phyloP scores from a whole-genome alignment of 768 basidiomycete species.

The Megacollybia marginata region DNA sequence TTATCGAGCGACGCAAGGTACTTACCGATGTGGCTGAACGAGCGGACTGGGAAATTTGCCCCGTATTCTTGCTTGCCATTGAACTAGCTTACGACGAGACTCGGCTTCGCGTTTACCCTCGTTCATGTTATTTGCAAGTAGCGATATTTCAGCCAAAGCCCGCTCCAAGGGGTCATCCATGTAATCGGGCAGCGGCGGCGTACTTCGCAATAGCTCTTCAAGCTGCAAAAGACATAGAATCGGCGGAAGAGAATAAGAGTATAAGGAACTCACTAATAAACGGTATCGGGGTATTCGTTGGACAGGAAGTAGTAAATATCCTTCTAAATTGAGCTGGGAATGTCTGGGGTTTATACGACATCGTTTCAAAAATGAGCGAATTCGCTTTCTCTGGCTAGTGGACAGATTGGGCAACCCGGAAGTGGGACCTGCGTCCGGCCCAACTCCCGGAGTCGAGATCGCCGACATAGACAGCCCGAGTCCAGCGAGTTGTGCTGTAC shows the following conservation, averaged over 20 bases:
- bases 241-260: conserved; percentile 1
- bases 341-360: conserved; percentile 86
- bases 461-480: conserved; percentile 52
- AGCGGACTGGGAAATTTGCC: conserved; percentile 95
- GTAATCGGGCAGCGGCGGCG: conserved; percentile 71
- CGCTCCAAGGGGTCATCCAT: conserved; percentile 79
- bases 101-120: conserved; percentile 96
- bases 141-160: conserved; percentile 81
- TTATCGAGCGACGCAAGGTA: conserved; percentile 2
- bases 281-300: conserved; percentile 98
- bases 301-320: conserved; percentile 89
- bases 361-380: conserved; percentile 84
- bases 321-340: conserved; percentile 90
- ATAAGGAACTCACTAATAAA: conserved; percentile 59
- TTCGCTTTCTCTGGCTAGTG: conserved; percentile 79
- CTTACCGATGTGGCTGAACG: conserved; percentile 93
- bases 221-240: conserved; percentile 37
- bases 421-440: conserved; percentile 31
- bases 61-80: conserved; percentile 84
- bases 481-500: conserved; percentile 55
- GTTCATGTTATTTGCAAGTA: conserved; percentile 91
- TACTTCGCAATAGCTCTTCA: conserved; percentile 79
- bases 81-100: conserved; percentile 82
- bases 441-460: conserved; percentile 34
- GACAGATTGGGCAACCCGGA: conserved; percentile 52